Percentiles rank a stretch among this genome's conserved stretches.
Conservation (phyloP, 2,329 filamentous ascomycete genomes). For the Colletotrichum lindemuthianum region DNA sequence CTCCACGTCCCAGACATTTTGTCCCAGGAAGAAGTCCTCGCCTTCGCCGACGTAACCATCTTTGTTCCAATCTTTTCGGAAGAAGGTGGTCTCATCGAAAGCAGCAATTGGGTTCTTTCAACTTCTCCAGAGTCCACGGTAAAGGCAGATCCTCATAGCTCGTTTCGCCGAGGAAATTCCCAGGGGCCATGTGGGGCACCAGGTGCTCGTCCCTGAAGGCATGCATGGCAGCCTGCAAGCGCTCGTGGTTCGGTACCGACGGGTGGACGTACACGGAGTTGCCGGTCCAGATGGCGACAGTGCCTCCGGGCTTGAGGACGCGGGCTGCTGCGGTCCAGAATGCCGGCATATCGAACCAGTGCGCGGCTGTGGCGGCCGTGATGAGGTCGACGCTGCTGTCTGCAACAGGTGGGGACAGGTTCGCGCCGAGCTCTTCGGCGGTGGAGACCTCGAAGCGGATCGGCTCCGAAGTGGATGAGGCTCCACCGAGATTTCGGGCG, state of each 20-base stretch:
- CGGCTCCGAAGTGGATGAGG: constrained; percentile 40
- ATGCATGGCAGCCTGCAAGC: constrained; percentile 53
- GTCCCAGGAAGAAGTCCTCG: constrained; percentile 42
- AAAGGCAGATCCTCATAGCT: constrained; percentile 55
- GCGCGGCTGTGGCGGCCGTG: constrained; percentile 59
- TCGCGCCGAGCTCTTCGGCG: constrained; percentile 54
- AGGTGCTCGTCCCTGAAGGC: constrained; percentile 50
- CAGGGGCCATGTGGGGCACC: constrained; percentile 49
- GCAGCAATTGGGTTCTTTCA: constrained; percentile 41
- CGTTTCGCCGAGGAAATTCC: constrained; percentile 52
- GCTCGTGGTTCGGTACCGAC: constrained; percentile 49
- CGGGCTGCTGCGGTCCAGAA: constrained; percentile 61
- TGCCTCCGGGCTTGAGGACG: constrained; percentile 62
- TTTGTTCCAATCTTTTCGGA: constrained; percentile 54
- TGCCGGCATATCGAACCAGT: constrained; percentile 66
- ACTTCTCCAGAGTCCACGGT: constrained; percentile 60
- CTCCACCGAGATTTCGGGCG: constrained; percentile 50
- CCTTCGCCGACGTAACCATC: constrained; percentile 38
- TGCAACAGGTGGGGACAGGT: constrained; percentile 42
- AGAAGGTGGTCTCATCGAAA: constrained; percentile 53
- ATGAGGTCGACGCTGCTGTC: constrained; percentile 58
- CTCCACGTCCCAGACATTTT: constrained; percentile 42
- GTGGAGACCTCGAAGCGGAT: constrained; percentile 54
- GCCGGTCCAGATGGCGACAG: constrained; percentile 61
- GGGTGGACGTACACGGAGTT: constrained; percentile 43